Base-by-base conservation (phyloP, 2,329 filamentous ascomycete species). In the Nemania sp. region DNA sequence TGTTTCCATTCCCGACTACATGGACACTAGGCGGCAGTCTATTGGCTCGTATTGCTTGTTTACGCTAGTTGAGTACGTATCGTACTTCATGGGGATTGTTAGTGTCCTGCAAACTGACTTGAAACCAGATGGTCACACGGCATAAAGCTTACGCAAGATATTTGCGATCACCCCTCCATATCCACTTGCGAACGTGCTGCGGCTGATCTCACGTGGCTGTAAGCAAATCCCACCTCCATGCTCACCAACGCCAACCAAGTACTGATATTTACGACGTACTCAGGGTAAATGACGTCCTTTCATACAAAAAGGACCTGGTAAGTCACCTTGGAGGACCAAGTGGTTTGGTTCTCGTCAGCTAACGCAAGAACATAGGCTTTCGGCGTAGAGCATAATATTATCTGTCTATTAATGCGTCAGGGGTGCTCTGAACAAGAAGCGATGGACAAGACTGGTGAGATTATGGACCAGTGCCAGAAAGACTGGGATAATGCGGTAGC, bases 251-350 rank as follows among this genome's bases (percentile, higher is more conserved):
- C 26, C 18, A 24, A 32, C 13, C 18, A 38, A 22, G 26, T 7
- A 15, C 52, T 62, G 20, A 62, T 26, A 1, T 6, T 27, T 26
- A 18, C n/a, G 4, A n/a, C n/a, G n/a, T n/a, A 32, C 10, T 24
- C 24, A 64, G 62, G 0, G 62, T 64, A 5, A 64, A 64, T 15
- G 62, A 64, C 10, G 43, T 64, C 10, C 24, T 64, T 5, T 64
- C 54, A 43, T 64, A 64, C 29, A 64, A 64, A 45, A 64, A 64
- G n/a, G 62, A 64, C 41, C n/a, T 64, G 29, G 62, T 64, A 53
- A 58, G 62, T 32, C 13, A 26, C 27, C 35, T 5, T 26, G 1
- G 38, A 35, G 24, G n/a, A n/a, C n/a, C 15, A 15, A 18, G 13
- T 15, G 2, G 27, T 1, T 18, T 54, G 6, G 6, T 7, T 18